Conservation (phyloP, 2,329 filamentous ascomycete species). For the Xylariaceae sp. region DNA sequence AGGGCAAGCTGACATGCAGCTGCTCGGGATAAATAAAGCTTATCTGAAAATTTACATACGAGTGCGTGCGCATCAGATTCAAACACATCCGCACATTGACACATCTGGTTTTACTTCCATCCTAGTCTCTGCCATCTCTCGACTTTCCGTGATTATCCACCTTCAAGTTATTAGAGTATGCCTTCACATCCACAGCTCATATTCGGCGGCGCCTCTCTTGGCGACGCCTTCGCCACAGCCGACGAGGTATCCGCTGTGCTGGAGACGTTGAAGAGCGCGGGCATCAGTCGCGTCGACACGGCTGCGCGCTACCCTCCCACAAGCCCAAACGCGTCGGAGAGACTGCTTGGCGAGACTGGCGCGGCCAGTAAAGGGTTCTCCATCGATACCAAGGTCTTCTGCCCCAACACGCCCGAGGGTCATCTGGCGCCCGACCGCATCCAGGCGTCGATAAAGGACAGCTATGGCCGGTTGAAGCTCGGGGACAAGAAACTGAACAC, state of each 20-base stretch:
- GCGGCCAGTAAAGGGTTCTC: constrained; percentile 22
- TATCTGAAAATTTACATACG: too few species aligned
- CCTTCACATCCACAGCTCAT: constrained; percentile 28
- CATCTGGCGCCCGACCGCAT: constrained; percentile 26
- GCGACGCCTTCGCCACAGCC: constrained; percentile 26
- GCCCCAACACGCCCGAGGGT: constrained; percentile 25
- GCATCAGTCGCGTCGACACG: constrained; percentile 20
- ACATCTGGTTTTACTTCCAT: too few species aligned
- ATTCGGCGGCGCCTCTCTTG: constrained; percentile 27
- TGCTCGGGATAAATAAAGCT: too few species aligned
- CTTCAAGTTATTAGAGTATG: too few species aligned
- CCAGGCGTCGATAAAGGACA: constrained; percentile 24
- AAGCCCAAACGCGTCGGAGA: constrained; percentile 29
- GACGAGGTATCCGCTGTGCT: constrained; percentile 18
- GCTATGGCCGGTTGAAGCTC: constrained; percentile 25
- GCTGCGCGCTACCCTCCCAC: constrained; percentile 31
- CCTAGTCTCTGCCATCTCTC: too few species aligned
- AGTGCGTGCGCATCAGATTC: too few species aligned
- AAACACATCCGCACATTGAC: too few species aligned
- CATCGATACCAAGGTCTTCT: constrained; percentile 33
- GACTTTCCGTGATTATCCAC: too few species aligned
- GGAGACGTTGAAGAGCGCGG: constrained; percentile 14
- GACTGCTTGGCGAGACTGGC: constrained; percentile 28
- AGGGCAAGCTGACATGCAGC: too few species aligned
- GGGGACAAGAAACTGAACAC: constrained; percentile 29